Conservation (phyloP, 129 eudicot genomes). For the Saposhnikovia divaricata region DNA sequence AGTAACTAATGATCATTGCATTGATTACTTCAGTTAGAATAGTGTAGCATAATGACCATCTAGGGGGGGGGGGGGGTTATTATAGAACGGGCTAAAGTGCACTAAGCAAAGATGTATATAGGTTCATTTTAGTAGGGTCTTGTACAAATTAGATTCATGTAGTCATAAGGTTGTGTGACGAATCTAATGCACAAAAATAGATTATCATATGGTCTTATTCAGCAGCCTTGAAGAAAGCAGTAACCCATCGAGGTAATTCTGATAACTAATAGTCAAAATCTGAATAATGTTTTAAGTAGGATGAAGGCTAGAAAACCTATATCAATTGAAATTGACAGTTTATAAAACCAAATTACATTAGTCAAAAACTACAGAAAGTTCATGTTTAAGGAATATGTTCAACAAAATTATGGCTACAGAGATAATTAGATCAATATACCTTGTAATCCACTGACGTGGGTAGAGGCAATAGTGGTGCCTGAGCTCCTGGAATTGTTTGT, state of each 20-base stretch:
- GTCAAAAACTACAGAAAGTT: neutral
- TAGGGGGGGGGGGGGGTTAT: neutral
- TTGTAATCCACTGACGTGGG: constrained; percentile 21
- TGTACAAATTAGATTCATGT: neutral
- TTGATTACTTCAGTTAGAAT: neutral
- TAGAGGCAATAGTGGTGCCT: constrained; percentile 25
- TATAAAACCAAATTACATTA: neutral
- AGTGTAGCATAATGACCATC: neutral
- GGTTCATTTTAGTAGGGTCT: neutral
- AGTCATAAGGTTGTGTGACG: neutral
- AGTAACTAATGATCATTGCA: neutral
- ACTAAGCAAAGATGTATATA: neutral
- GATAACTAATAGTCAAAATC: neutral
- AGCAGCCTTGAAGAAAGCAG: neutral
- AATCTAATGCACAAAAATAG: neutral
- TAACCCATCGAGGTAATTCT: neutral
- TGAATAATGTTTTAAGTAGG: neutral
- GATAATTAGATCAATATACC: constrained; percentile 11
- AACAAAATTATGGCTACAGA: neutral
- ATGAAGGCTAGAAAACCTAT: neutral
- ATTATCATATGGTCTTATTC: neutral
- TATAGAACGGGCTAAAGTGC: neutral
- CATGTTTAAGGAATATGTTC: neutral
- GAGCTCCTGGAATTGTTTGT: constrained; percentile 15
- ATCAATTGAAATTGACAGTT: neutral